A percentile compares a stretch with the other conserved stretches of the same genome.
Evolutionary conservation across 768 basidiomycete species (phyloP).

Genomic region (Termitomyces sp.): DNA sequence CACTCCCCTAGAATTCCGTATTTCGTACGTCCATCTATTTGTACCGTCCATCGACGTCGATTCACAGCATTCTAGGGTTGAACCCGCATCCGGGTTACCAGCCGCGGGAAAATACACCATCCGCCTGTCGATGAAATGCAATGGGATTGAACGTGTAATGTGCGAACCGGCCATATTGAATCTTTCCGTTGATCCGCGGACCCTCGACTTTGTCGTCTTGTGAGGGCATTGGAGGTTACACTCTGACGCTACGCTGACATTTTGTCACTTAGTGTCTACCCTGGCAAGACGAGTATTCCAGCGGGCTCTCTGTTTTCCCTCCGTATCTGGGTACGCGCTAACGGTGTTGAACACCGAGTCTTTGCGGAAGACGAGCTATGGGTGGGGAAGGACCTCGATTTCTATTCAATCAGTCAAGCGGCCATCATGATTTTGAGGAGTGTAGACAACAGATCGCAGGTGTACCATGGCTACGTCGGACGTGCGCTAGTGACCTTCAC

Average conservation of each 20-base stretch:
- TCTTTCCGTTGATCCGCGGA: constrained; percentile 47
- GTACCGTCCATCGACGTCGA: not conserved
- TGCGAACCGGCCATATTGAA: constrained; percentile 40
- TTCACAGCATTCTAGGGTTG: constrained; percentile 29
- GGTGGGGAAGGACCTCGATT: constrained; percentile 64
- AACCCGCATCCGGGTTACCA: constrained; percentile 35
- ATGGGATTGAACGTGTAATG: constrained; percentile 49
- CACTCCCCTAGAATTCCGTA: constrained; percentile 41
- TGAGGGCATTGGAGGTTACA: constrained; percentile 22
- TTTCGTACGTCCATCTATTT: constrained; percentile 36
- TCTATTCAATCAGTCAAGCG: constrained; percentile 48
- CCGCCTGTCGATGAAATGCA: constrained; percentile 46
- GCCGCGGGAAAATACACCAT: constrained; percentile 44
- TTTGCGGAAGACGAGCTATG: constrained; percentile 63
- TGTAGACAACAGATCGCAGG: constrained; percentile 35
- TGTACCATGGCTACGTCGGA: constrained; percentile 54
- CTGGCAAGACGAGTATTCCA: constrained; percentile 52
- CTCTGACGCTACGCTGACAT: constrained; percentile 3
- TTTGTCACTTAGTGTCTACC: constrained; percentile 39
- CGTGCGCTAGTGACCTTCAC: constrained; percentile 51
- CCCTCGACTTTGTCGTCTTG: constrained; percentile 59
- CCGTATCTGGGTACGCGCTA: constrained; percentile 59
- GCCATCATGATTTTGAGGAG: constrained; percentile 46
- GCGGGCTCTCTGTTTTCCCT: constrained; percentile 48
- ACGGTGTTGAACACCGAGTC: constrained; percentile 54